Base-by-base conservation (phyloP, 805 yeast genomes). In the Nakazawaea siamensis region DNA sequence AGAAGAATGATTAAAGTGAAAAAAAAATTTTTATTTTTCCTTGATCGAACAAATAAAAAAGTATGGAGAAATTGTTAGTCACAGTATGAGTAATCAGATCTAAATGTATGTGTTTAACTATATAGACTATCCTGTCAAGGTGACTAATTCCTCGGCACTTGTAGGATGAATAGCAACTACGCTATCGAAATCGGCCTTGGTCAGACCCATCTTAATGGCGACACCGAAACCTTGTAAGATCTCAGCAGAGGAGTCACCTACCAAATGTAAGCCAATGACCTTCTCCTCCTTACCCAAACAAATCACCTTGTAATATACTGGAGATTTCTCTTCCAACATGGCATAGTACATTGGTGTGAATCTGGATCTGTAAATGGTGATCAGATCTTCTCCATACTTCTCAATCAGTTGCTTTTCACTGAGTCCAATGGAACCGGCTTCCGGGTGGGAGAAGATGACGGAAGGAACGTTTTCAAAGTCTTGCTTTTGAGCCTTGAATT, bases 81-180 rank as follows among this genome's bases (percentile, higher is more conserved):
- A 10, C 8, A 25, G 15, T 25, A 7, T 10, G n/a, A 13, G n/a
- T 7, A 25, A 13, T 12, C n/a, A 13, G n/a, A 13, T 12, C 15
- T 10, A 7, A 9, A 10, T 25, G 15, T 25, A 7, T 8, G 15
- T 9, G n/a, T 13, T 25, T 25, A 10, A 7, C 7, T 7, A 14
- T 16, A 9, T 20, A 20, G 10, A 20, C 19, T 17, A 34, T 14
- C 38, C 38, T 4, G 38, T 34, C 74, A 83, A 63, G 16, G 99
- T 92, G 25, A 92, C 99, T 33, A 92, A 62, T 64, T 92, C 99
- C 66, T 92, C 99, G 27, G 98, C 98, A 45, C 94, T 76, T 2
- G 98, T 92, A 43, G 99, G 99, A 57, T 92, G 99, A 54, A 92
- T 92, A 24, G 99, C 99, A 29, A 92, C 97, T 65, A 94, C 84